Percentiles rank a stretch among this genome's conserved stretches.
Evolutionary conservation across 2,329 filamentous ascomycete species (phyloP).

Genomic region (Aspergillus sp.): DNA sequence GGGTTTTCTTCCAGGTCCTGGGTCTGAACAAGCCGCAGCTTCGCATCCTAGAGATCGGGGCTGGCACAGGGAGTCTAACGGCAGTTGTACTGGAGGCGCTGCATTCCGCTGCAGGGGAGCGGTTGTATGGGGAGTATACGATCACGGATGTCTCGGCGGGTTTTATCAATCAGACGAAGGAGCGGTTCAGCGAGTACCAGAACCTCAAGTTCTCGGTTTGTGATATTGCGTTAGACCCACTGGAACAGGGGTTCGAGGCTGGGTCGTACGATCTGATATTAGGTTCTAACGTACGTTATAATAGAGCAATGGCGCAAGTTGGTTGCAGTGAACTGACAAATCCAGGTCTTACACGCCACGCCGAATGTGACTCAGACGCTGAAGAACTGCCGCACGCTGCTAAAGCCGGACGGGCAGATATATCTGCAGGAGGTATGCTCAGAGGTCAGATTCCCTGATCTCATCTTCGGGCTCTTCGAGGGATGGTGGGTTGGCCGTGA

Average conservation of each 20-base stretch:
- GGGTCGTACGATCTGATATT: conserved; percentile 34
- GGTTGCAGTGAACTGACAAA: neutral
- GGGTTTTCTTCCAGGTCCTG: conserved; percentile 6
- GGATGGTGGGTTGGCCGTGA: conserved; percentile 41
- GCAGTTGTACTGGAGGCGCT: neutral
- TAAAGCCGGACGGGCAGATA: conserved; percentile 47
- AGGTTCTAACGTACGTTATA: conserved; percentile 28
- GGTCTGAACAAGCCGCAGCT: conserved; percentile 25
- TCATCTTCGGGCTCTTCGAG: conserved; percentile 28
- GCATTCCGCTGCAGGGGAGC: neutral
- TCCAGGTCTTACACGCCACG: conserved; percentile 20
- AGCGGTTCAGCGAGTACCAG: conserved; percentile 20
- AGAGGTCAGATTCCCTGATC: neutral
- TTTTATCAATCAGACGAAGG: conserved; percentile 27
- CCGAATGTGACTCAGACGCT: neutral
- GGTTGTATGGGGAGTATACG: neutral
- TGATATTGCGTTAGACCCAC: conserved; percentile 30
- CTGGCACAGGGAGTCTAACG: conserved; percentile 27
- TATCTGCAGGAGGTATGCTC: conserved; percentile 42
- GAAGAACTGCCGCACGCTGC: conserved; percentile 24
- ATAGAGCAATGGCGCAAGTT: neutral
- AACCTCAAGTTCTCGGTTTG: conserved; percentile 29
- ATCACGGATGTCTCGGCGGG: conserved; percentile 31
- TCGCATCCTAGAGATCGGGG: conserved; percentile 28
- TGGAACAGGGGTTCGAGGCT: conserved; percentile 29